phyloP scores from a whole-genome alignment of 306 rosid species.

The Ceratonia siliqua region DNA sequence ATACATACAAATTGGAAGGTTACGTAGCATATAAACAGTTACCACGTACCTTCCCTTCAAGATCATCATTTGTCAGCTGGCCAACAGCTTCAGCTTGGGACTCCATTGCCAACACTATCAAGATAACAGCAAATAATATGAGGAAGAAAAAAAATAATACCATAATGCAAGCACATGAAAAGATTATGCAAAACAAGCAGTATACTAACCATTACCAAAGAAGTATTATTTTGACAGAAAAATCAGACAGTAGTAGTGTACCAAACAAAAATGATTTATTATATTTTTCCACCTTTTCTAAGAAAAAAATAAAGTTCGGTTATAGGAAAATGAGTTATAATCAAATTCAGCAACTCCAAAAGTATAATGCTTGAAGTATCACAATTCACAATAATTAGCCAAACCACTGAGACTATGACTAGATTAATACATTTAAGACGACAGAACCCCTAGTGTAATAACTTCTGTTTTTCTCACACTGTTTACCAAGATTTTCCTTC shows the following conservation, averaged over 20 bases:
- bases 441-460: background rate
- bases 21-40: background rate
- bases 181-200: background rate
- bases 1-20: slow-evolving; percentile 1
- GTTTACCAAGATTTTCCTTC: background rate
- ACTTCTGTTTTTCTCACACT: background rate
- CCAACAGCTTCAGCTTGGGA: slow-evolving; percentile 95
- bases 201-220: background rate
- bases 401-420: background rate
- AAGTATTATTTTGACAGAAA: background rate
- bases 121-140: slow-evolving; percentile 20
- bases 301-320: background rate
- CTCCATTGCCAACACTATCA: slow-evolving; percentile 83
- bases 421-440: background rate
- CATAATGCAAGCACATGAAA: slow-evolving; percentile 13
- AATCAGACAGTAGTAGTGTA: background rate
- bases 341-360: background rate
- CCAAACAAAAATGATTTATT: background rate
- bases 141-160: slow-evolving; percentile 12
- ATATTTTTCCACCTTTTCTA: background rate
- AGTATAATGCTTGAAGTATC: background rate
- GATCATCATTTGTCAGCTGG: slow-evolving; percentile 80
- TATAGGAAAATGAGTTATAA: background rate
- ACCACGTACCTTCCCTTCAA: slow-evolving; percentile 87
- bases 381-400: background rate